Evolutionary conservation across 768 basidiomycete species (phyloP).

Genomic region (Trametes elegans): DNA sequence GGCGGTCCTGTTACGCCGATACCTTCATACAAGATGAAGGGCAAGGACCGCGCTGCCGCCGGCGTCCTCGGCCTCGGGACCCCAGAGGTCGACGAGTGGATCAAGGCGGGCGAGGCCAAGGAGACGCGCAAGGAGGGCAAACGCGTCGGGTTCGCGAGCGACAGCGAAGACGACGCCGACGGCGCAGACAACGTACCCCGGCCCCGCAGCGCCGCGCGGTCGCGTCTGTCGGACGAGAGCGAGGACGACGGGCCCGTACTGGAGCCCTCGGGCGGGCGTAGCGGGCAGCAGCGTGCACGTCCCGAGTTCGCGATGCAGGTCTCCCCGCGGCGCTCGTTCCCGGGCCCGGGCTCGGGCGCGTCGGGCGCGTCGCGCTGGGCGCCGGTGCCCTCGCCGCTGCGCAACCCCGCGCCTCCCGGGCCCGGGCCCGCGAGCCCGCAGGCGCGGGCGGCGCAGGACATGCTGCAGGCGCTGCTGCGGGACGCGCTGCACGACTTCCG

Average conservation of each 20-base stretch:
- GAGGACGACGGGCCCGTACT: slow-evolving; percentile 29
- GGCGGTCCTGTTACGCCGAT: slow-evolving; percentile 32
- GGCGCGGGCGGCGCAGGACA: slow-evolving; percentile 48
- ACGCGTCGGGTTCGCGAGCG: slow-evolving; percentile 46
- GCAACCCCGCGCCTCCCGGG: slow-evolving; percentile 29
- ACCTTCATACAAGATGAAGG: slow-evolving; percentile 26
- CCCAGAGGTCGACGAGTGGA: slow-evolving; percentile 54
- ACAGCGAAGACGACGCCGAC: slow-evolving; percentile 19
- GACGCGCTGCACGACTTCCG: slow-evolving; percentile 76
- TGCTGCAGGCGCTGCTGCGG: slow-evolving; percentile 61
- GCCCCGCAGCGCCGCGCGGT: not conserved
- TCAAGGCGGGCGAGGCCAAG: slow-evolving; percentile 38
- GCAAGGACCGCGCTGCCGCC: slow-evolving; percentile 27
- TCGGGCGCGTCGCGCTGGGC: slow-evolving; percentile 13
- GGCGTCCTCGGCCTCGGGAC: slow-evolving; percentile 42
- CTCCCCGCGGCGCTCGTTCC: slow-evolving; percentile 38
- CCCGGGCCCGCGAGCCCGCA: slow-evolving; percentile 37
- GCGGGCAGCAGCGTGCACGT: not conserved
- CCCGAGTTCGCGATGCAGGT: slow-evolving; percentile 23
- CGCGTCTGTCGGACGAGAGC: not conserved
- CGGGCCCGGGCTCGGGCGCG: not conserved
- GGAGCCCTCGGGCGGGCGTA: too few relatives aligned
- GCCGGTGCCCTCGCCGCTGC: slow-evolving; percentile 21
- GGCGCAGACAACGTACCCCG: not conserved
- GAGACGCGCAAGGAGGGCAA: slow-evolving; percentile 35